Percentiles rank a stretch among this genome's conserved stretches.
phyloP scores from a whole-genome alignment of 1,284 basidiomycete genomes.

The Tremellales sp. region DNA sequence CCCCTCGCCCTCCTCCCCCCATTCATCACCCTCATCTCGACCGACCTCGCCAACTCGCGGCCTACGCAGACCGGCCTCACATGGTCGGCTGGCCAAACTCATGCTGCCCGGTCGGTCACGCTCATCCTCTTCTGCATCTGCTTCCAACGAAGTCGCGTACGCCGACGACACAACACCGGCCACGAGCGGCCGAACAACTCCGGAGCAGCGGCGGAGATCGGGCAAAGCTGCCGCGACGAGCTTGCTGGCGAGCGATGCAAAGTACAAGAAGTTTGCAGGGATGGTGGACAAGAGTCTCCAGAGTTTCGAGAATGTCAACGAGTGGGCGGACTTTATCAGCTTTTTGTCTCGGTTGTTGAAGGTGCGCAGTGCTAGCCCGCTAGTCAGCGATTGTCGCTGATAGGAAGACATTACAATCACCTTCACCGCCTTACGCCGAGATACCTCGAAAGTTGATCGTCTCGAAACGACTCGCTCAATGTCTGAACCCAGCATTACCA shows the following conservation, averaged over 20 bases:
- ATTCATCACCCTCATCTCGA: conserved; percentile 8
- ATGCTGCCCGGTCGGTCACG: conserved; percentile 33
- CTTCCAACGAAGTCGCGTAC: conserved; percentile 5
- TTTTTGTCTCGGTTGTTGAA: conserved; percentile 94
- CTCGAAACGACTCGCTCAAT: conserved; percentile 91
- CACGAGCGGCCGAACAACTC: conserved; percentile 34
- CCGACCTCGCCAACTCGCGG: conserved; percentile 16
- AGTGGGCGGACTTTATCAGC: conserved; percentile 99
- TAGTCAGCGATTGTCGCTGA: too few relatives aligned
- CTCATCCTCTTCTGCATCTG: conserved; percentile 24
- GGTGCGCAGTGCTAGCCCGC: conserved; percentile 52
- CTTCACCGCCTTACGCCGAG: conserved; percentile 82
- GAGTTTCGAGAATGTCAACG: conserved; percentile 92
- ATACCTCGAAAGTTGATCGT: conserved; percentile 94
- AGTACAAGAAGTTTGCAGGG: conserved; percentile 89
- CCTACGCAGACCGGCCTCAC: conserved; percentile 33
- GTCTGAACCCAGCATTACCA: conserved; percentile 92
- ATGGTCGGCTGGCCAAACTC: conserved; percentile 35
- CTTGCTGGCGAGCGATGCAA: conserved; percentile 62
- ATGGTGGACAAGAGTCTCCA: conserved; percentile 88
- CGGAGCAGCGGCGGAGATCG: conserved; percentile 35
- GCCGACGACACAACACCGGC: not conserved
- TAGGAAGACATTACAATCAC: conserved; percentile 83
- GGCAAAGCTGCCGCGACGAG: conserved; percentile 37
- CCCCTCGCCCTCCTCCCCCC: conserved; percentile 1